Percentiles rank a stretch among this genome's conserved stretches.
Conservation (phyloP, 2,329 filamentous ascomycete genomes). For the Talaromyces sp. region DNA sequence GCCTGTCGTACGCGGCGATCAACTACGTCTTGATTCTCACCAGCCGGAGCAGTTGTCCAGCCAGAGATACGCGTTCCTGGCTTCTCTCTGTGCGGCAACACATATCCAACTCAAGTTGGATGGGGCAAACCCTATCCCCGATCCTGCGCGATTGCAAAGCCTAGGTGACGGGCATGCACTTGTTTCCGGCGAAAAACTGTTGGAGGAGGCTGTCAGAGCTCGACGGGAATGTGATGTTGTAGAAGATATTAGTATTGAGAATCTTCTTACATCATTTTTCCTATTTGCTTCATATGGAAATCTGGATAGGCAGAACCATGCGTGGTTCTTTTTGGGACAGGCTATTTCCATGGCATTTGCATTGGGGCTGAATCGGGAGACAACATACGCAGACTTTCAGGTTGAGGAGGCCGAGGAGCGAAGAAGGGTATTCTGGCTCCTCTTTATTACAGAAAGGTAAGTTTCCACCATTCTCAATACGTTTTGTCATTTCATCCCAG, state of each 20-base stretch:
- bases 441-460: slow-evolving; percentile 72
- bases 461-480: slow-evolving; percentile 11
- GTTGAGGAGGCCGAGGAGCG: slow-evolving; percentile 63
- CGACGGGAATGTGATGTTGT: slow-evolving; percentile 44
- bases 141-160: slow-evolving; percentile 40
- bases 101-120: slow-evolving; percentile 50
- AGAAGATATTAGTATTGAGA: slow-evolving; percentile 44
- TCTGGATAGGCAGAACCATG: slow-evolving; percentile 72
- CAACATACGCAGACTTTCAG: slow-evolving; percentile 51
- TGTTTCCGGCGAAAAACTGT: slow-evolving; percentile 65
- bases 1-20: slow-evolving; percentile 43
- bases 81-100: slow-evolving; percentile 46
- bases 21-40: slow-evolving; percentile 39
- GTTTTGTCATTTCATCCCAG: neutral
- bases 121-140: slow-evolving; percentile 28
- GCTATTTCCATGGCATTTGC: slow-evolving; percentile 66
- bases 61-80: slow-evolving; percentile 45
- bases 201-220: slow-evolving; percentile 64
- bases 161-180: slow-evolving; percentile 61
- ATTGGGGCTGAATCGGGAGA: slow-evolving; percentile 48
- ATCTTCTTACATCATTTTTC: slow-evolving; percentile 73
- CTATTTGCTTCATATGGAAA: slow-evolving; percentile 73
- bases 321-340: slow-evolving; percentile 79
- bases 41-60: slow-evolving; percentile 57
- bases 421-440: slow-evolving; percentile 71